Conservation (phyloP, 2,329 filamentous ascomycete species). For the Pezicula neosporulosa region DNA sequence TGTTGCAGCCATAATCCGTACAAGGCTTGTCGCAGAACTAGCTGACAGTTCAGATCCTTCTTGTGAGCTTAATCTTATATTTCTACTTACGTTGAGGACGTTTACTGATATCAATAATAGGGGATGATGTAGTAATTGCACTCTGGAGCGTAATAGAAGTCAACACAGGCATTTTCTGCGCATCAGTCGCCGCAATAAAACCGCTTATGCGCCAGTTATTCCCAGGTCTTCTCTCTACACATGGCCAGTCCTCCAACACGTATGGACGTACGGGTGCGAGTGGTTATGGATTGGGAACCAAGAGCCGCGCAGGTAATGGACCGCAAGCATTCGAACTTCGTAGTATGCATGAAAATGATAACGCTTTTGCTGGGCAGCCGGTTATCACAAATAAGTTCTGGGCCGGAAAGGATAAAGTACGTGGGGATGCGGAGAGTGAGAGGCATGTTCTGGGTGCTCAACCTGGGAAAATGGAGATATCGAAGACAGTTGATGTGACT, state of each 20-base stretch:
- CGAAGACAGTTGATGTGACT: neutral
- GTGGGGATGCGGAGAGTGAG: neutral
- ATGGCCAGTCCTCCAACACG: neutral
- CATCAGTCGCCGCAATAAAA: constrained; percentile 12
- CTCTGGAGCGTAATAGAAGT: constrained; percentile 17
- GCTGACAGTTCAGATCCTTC: constrained; percentile 5
- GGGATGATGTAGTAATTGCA: constrained; percentile 10
- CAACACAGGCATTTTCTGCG: constrained; percentile 12
- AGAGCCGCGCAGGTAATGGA: neutral
- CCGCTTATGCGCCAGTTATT: constrained; percentile 11
- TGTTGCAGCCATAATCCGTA: constrained; percentile 7
- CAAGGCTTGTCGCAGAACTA: constrained; percentile 1
- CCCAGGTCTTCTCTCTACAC: constrained; percentile 3
- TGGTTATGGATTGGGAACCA: neutral
- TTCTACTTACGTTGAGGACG: neutral
- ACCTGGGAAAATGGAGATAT: neutral
- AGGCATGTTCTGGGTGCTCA: neutral
- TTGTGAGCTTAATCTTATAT: constrained; percentile 5
- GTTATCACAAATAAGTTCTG: neutral
- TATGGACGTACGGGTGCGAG: neutral
- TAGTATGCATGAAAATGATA: neutral
- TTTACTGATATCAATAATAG: neutral
- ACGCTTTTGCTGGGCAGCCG: neutral
- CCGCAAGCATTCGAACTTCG: neutral
- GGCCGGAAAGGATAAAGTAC: neutral